phyloP scores from a whole-genome alignment of 192 early-diverging fungal species.

The Rhizoclosmatium globosum region DNA sequence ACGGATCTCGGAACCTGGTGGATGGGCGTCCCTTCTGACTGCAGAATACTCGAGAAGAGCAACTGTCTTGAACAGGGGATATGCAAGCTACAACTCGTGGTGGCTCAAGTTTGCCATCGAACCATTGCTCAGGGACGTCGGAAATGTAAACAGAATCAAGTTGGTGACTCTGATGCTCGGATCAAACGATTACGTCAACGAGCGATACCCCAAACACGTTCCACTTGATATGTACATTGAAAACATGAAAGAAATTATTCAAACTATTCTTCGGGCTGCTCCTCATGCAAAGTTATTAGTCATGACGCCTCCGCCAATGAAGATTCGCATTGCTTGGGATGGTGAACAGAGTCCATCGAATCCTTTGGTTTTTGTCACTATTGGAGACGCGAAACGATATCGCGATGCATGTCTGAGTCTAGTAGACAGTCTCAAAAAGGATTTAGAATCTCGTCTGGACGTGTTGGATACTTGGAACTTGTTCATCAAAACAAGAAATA shows the following conservation, averaged over 20 bases:
- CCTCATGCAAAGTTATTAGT: slow-evolving; percentile 71
- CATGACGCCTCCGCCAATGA: slow-evolving; percentile 72
- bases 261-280: slow-evolving; percentile 60
- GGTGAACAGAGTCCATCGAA: slow-evolving; percentile 18
- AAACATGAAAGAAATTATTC: slow-evolving; percentile 66
- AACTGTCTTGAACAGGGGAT: background rate
- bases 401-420: slow-evolving; percentile 40
- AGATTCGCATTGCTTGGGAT: slow-evolving; percentile 49
- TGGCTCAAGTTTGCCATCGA: slow-evolving; percentile 15
- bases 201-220: slow-evolving; percentile 59
- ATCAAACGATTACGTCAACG: slow-evolving; percentile 75
- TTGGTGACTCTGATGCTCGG: slow-evolving; percentile 81
- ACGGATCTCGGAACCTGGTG: background rate
- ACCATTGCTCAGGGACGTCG: background rate
- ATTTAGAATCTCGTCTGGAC: background rate
- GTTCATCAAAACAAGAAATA: background rate
- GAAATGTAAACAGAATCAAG: background rate
- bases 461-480: slow-evolving; percentile 39
- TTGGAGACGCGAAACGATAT: background rate
- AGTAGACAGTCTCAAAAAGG: background rate
- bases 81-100: slow-evolving; percentile 2
- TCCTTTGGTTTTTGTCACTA: background rate
- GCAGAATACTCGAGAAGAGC: background rate
- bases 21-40: background rate
- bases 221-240: slow-evolving; percentile 57